These are phyloP conservation scores for Cutaneotrichosporon sp. DNA, from an alignment of 1,284 basidiomycete genomes.

Conservation along the genomic window DNA sequence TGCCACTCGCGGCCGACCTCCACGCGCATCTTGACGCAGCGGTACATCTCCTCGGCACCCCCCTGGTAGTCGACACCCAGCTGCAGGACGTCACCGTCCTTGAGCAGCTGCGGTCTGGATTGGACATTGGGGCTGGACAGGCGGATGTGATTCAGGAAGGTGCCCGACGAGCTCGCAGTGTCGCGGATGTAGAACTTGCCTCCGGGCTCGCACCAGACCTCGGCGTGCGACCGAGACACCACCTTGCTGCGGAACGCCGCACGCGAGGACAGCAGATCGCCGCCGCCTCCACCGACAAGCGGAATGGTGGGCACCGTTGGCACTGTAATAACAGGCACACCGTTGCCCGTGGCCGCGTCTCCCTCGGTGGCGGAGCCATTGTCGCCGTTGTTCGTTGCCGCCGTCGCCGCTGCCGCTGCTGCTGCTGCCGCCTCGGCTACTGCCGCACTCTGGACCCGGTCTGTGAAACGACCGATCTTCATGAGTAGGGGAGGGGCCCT, in stretches of 20 bases:
- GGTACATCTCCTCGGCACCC: conserved; percentile 94
- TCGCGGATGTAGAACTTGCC: conserved; percentile 81
- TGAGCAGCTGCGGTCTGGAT: conserved; percentile 70
- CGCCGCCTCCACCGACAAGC: conserved; percentile 32
- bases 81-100: conserved; percentile 92
- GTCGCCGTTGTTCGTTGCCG: not conserved
- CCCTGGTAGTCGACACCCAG: conserved; percentile 98
- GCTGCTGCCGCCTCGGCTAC: conserved; percentile 4
- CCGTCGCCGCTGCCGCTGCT: conserved; percentile 1
- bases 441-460: conserved; percentile 39
- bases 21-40: conserved; percentile 93
- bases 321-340: too few relatives aligned
- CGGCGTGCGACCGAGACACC: conserved; percentile 88
- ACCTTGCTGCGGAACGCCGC: conserved; percentile 96
- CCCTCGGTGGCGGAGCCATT: too few relatives aligned
- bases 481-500: conserved; percentile 57
- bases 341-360: too few relatives aligned
- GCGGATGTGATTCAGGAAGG: conserved; percentile 92
- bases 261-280: conserved; percentile 68
- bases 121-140: conserved; percentile 79
- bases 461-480: conserved; percentile 88
- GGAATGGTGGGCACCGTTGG: not conserved
- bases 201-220: conserved; percentile 72
- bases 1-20: conserved; percentile 87
- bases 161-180: conserved; percentile 84